phyloP scores from a whole-genome alignment of 1,284 basidiomycete species.

The Uromyces viciae-fabae region DNA sequence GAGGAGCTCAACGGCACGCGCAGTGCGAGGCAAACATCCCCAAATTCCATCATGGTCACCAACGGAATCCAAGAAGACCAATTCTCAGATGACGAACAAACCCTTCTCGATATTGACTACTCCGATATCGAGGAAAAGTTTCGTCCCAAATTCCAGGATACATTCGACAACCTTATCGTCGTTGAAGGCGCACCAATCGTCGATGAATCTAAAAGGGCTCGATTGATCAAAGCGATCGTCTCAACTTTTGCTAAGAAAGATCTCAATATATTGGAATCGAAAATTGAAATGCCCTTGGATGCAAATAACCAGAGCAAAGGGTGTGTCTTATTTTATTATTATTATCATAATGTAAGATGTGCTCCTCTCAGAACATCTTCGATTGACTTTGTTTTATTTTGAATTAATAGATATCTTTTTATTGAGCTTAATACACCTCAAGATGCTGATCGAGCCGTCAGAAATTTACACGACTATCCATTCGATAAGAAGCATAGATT shows the following conservation, averaged over 20 bases:
- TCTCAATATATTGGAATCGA: constrained; percentile 68
- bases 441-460: constrained; percentile 76
- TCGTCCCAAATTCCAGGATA: constrained; percentile 71
- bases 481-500: constrained; percentile 93
- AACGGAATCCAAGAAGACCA: constrained; percentile 21
- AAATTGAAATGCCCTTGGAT: constrained; percentile 74
- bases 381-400: constrained; percentile 8
- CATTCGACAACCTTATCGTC: constrained; percentile 79
- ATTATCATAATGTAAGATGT: not conserved
- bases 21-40: too few relatives aligned
- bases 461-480: constrained; percentile 74
- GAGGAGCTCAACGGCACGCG: too few relatives aligned
- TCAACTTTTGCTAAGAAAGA: constrained; percentile 79
- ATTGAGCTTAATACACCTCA: constrained; percentile 77
- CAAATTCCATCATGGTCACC: constrained; percentile 21
- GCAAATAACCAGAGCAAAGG: constrained; percentile 76
- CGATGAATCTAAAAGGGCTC: constrained; percentile 73
- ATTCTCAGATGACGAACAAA: constrained; percentile 61
- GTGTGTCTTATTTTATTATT: constrained; percentile 58
- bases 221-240: constrained; percentile 70
- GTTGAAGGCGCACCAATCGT: constrained; percentile 82
- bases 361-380: not conserved
- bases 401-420: constrained; percentile 70
- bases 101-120: constrained; percentile 66
- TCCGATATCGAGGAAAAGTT: constrained; percentile 93